phyloP scores from a whole-genome alignment of 2,329 filamentous ascomycete species.

The Xylaria sp. region DNA sequence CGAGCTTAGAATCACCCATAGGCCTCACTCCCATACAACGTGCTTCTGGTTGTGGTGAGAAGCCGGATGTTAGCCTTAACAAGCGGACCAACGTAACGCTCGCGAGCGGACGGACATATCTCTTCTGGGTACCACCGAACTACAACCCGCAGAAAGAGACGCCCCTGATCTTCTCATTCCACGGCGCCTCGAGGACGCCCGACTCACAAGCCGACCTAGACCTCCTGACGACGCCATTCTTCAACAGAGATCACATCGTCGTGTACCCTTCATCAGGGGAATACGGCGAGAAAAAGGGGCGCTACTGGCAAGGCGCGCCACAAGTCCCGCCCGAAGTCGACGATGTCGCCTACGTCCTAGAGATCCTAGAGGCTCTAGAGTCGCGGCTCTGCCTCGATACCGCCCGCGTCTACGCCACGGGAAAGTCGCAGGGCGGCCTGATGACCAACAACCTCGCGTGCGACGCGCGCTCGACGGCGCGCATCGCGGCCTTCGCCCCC shows the following conservation, averaged over 20 bases:
- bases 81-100: slow-evolving; percentile 15
- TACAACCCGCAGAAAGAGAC: slow-evolving; percentile 26
- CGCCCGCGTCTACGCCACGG: slow-evolving; percentile 44
- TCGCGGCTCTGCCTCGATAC: slow-evolving; percentile 42
- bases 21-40: not conserved
- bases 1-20: not conserved
- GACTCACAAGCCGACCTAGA: slow-evolving; percentile 38
- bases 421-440: slow-evolving; percentile 46
- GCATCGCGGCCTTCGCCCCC: slow-evolving; percentile 45
- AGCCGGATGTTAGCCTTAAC: slow-evolving; percentile 13
- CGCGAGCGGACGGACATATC: slow-evolving; percentile 33
- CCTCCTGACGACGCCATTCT: slow-evolving; percentile 35
- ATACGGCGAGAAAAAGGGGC: slow-evolving; percentile 19
- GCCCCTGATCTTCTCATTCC: slow-evolving; percentile 37
- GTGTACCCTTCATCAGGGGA: slow-evolving; percentile 36
- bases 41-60: slow-evolving; percentile 11
- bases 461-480: slow-evolving; percentile 36
- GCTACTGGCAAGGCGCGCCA: slow-evolving; percentile 40
- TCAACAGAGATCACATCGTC: slow-evolving; percentile 38
- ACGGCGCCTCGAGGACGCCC: slow-evolving; percentile 36
- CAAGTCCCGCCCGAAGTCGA: slow-evolving; percentile 37
- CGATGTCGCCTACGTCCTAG: slow-evolving; percentile 42
- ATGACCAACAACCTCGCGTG: slow-evolving; percentile 45
- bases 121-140: slow-evolving; percentile 35
- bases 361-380: slow-evolving; percentile 45